Conservation (phyloP, 108 stramenopile genomes). For the Pseudonitzschia pungens region DNA sequence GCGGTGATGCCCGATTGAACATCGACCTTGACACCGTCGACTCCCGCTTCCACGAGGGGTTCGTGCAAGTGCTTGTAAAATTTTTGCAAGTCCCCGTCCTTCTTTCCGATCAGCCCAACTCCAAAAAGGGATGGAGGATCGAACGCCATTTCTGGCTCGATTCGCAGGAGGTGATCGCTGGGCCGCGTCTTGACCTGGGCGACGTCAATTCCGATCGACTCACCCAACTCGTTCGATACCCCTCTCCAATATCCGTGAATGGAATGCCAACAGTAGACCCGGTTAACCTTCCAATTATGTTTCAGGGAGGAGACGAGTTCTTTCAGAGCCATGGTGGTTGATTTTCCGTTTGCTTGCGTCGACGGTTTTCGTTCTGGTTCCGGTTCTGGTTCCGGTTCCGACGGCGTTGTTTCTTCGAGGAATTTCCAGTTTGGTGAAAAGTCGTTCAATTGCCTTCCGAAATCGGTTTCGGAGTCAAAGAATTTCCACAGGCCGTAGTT, state of each 20-base stretch:
- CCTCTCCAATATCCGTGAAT: slow-evolving; percentile 76
- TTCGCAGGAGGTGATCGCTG: slow-evolving; percentile 39
- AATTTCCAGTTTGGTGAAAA: slow-evolving; percentile 46
- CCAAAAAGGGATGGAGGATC: slow-evolving; percentile 45
- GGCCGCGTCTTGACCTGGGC: slow-evolving; percentile 29
- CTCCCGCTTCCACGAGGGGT: slow-evolving; percentile 47
- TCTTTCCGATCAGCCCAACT: slow-evolving; percentile 29
- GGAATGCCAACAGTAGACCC: slow-evolving; percentile 69
- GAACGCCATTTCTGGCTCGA: slow-evolving; percentile 49
- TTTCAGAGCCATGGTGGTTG: slow-evolving; percentile 18
- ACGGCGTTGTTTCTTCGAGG: background rate
- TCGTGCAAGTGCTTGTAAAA: slow-evolving; percentile 62
- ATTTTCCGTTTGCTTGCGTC: background rate
- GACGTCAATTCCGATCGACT: slow-evolving; percentile 27
- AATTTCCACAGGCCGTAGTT: slow-evolving; percentile 41
- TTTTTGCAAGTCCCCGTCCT: slow-evolving; percentile 27
- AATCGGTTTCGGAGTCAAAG: slow-evolving; percentile 53
- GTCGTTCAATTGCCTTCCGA: slow-evolving; percentile 38
- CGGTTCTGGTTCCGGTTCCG: too few species aligned
- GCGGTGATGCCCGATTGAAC: slow-evolving; percentile 55
- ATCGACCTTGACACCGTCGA: slow-evolving; percentile 73
- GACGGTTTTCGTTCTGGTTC: background rate
- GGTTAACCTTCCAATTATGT: slow-evolving; percentile 44
- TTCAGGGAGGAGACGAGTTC: slow-evolving; percentile 46
- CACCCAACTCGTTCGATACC: slow-evolving; percentile 34